Conservation (phyloP, 2,329 filamentous ascomycete species). For the Diatrype stigma region DNA sequence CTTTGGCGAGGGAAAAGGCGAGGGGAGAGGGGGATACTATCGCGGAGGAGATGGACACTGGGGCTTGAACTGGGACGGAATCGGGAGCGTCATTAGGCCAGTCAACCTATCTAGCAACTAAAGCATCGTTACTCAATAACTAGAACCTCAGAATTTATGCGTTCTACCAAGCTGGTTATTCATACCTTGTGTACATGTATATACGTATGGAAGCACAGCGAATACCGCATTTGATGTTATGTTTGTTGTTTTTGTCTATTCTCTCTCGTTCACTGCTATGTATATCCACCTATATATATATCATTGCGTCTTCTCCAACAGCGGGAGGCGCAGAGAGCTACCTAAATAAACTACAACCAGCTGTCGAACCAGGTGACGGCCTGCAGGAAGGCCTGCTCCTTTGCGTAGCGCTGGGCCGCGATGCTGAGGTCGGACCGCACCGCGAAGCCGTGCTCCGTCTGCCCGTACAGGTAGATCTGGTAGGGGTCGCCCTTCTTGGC, state of each 20-base stretch:
- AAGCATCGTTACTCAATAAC: no score
- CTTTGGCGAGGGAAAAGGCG: not conserved
- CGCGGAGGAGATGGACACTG: not conserved
- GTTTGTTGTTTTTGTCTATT: no score
- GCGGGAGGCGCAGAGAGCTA: no score
- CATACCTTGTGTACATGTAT: no score
- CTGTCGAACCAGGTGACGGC: constrained; percentile 71
- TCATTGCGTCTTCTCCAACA: not conserved
- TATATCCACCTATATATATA: no score
- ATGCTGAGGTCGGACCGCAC: constrained; percentile 61
- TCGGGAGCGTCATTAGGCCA: not conserved
- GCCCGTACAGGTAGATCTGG: constrained; percentile 73
- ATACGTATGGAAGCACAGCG: no score
- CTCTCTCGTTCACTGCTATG: no score
- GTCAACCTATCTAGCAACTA: no score
- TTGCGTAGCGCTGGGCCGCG: constrained; percentile 60
- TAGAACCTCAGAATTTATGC: no score
- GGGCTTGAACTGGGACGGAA: not conserved
- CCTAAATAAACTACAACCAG: constrained; percentile 23
- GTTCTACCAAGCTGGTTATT: no score
- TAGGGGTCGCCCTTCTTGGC: constrained; percentile 55
- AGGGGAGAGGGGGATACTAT: not conserved
- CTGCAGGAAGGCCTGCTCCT: constrained; percentile 78
- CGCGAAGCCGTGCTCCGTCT: constrained; percentile 70
- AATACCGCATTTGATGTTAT: no score